phyloP scores from a whole-genome alignment of 2,329 filamentous ascomycete genomes.

The Trichoderma endophyticum region DNA sequence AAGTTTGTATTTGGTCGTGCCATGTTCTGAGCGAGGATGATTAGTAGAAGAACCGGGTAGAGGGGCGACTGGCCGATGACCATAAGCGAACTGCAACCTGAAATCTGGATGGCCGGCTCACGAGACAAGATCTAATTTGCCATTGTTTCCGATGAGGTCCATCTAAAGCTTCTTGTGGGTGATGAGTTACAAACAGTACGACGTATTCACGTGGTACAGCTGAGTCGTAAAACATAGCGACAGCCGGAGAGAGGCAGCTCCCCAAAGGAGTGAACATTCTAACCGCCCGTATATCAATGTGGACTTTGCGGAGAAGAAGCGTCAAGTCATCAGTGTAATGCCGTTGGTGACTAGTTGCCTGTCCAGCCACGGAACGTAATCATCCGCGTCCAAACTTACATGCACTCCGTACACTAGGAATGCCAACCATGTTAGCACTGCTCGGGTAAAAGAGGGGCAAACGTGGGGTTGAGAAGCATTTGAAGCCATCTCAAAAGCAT shows the following conservation, averaged over 20 bases:
- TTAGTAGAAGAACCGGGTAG: neutral
- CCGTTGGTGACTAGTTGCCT: neutral
- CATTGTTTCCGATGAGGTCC: neutral
- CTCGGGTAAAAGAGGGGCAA: conserved; percentile 15
- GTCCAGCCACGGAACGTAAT: neutral
- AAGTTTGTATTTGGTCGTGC: neutral
- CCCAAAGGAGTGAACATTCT: neutral
- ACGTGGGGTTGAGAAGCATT: neutral
- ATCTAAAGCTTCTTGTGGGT: neutral
- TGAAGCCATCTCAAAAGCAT: neutral
- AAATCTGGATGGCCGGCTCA: neutral
- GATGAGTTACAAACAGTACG: neutral
- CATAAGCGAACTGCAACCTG: neutral
- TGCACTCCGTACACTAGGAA: neutral
- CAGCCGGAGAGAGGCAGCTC: neutral
- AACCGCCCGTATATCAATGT: neutral
- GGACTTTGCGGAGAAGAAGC: neutral
- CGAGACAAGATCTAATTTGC: neutral
- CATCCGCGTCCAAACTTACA: neutral
- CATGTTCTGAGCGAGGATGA: neutral
- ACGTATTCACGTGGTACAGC: neutral
- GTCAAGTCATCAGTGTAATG: neutral
- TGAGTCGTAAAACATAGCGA: neutral
- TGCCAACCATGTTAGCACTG: neutral
- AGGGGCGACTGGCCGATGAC: neutral